Evolutionary conservation across 306 rosid species (phyloP).

Genomic region (Prosopis cineraria): DNA sequence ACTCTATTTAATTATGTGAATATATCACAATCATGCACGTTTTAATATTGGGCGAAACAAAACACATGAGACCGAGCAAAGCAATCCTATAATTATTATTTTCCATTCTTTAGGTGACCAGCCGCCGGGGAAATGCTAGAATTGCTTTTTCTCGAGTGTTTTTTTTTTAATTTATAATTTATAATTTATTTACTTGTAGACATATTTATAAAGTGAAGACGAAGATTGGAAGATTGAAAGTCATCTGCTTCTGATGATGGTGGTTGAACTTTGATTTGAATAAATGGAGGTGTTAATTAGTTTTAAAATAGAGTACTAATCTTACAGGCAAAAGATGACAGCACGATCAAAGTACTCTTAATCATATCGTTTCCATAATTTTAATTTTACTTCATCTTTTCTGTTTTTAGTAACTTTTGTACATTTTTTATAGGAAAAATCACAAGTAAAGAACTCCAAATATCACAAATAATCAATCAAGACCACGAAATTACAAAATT

Average conservation of each 20-base stretch:
- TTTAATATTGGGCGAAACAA: constrained; percentile 27
- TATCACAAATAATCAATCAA: too few relatives aligned
- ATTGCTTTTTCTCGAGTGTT: not conserved
- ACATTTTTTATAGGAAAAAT: too few relatives aligned
- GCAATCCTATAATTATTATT: constrained; percentile 26
- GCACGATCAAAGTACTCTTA: not conserved
- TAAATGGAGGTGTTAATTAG: not conserved
- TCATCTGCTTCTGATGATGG: constrained; percentile 9
- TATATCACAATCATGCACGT: constrained; percentile 9
- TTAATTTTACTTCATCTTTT: not conserved
- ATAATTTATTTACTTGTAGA: not conserved
- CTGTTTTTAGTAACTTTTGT: not conserved
- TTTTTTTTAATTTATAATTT: constrained; percentile 6
- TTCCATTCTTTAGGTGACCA: constrained; percentile 18
- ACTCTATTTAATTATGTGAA: constrained; percentile 4
- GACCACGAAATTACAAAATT: too few relatives aligned
- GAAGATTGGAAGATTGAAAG: constrained; percentile 27
- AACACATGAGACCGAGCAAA: constrained; percentile 42
- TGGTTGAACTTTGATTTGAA: not conserved
- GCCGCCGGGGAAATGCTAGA: constrained; percentile 48
- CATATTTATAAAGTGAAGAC: constrained; percentile 17
- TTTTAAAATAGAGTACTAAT: not conserved
- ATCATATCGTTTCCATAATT: not conserved
- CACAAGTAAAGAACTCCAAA: too few relatives aligned
- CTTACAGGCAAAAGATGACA: not conserved